Percentiles rank a stretch among this genome's conserved stretches.
These are phyloP conservation scores for Lecanosticta acicola DNA, from an alignment of 2,329 filamentous ascomycete genomes.

Conservation along the genomic window DNA sequence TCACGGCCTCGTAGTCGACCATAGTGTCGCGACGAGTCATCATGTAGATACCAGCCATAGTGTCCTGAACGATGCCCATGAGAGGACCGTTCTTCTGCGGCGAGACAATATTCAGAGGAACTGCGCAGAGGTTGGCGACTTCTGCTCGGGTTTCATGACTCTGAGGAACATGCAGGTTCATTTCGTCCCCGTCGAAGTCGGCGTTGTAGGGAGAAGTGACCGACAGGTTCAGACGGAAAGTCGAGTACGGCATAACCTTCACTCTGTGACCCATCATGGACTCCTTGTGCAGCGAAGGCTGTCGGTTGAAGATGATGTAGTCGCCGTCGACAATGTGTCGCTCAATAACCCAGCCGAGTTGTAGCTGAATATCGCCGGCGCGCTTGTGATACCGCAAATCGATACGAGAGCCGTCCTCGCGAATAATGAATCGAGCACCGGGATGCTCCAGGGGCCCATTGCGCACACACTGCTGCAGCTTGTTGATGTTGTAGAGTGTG, in stretches of 20 bases:
- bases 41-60: conserved; percentile 93
- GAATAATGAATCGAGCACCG: conserved; percentile 92
- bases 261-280: conserved; percentile 99
- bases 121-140: conserved; percentile 88
- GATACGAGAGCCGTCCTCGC: conserved; percentile 87
- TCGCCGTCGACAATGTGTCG: conserved; percentile 93
- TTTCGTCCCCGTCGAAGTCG: conserved; percentile 98
- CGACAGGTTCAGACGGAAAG: conserved; percentile 93
- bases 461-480: conserved; percentile 79
- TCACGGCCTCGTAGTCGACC: conserved; percentile 81
- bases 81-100: conserved; percentile 93
- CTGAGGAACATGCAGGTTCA: conserved; percentile 98
- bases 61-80: conserved; percentile 99
- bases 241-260: conserved; percentile 97
- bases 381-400: conserved; percentile 91
- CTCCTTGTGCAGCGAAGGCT: conserved; percentile 97
- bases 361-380: conserved; percentile 75
- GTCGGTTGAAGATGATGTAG: conserved; percentile 99
- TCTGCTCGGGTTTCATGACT: conserved; percentile 95
- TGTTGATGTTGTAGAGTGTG: conserved; percentile 94
- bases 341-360: conserved; percentile 98
- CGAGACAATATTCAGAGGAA: conserved; percentile 97
- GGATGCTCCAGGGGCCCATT: conserved; percentile 94
- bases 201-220: conserved; percentile 99
- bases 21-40: conserved; percentile 90